Base-by-base conservation (phyloP, 2,329 filamentous ascomycete genomes). In the Verticillium klebahnii region DNA sequence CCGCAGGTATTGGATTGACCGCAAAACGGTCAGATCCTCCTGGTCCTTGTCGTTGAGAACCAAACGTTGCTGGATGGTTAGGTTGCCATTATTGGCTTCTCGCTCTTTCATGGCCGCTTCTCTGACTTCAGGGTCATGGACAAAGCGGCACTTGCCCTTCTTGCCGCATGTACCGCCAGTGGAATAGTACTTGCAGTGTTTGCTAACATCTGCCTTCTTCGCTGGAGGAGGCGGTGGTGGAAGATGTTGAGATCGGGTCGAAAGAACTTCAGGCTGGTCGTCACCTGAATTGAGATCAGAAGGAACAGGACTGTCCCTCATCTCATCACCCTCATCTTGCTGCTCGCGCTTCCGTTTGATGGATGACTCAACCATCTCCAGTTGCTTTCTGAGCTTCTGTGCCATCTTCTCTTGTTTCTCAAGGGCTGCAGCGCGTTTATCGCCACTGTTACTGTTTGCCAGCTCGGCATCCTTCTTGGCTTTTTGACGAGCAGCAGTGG, bases 141-240 rank as follows among this genome's bases (percentile, higher is more conserved):
- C 85, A 75, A 89, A 89, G 76, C 87, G 87, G 79, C 87, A 89
- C 85, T 89, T 89, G 85, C 85, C 85, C 82, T 88, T 88, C 81
- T 89, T 89, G 59, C 86, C 87, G 75, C 87, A 89, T 62, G 80
- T 87, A 64, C 87, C 87, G 67, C 87, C 87, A 59, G 86, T 89
- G 45, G 86, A 87, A 71, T 84, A 89, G 73, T 89, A 89, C 75
- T 89, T 89, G 83, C 87, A 89, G 69, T 89, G 86, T 66, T 84
- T 85, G 58, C 84, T 81, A 52, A 87, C 81, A 69, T 89, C 86
- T 58, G 86, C 85, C 70, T 83, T 81, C 73, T 83, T 80, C 64
- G 82, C 73, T 66, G 82, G 75, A 66, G 82, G 76, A 61, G 82
- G 72, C 65, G 74, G 69, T 66, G 71, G 12, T 72, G 68, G 58